phyloP scores from a whole-genome alignment of 202 grass and related monocot genomes.

The Elaeis oleifera region DNA sequence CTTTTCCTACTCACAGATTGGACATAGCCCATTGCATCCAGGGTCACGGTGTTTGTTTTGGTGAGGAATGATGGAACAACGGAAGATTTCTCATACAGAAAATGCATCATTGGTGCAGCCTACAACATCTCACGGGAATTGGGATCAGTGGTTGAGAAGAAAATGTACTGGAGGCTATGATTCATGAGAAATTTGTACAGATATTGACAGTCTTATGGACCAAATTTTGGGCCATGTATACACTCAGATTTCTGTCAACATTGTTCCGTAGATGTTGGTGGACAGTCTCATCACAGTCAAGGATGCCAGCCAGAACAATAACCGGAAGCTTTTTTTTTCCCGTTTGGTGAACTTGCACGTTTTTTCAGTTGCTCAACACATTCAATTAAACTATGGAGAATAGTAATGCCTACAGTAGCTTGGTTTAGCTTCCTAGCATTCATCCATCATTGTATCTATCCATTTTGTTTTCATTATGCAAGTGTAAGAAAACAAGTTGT shows the following conservation, averaged over 20 bases:
- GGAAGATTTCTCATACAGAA: conserved; percentile 78
- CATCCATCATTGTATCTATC: background rate
- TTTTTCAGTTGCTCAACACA: no score
- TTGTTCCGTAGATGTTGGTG: no score
- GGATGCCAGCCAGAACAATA: no score
- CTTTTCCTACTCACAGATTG: conserved; percentile 42
- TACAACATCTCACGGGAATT: conserved; percentile 45
- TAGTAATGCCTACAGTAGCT: no score
- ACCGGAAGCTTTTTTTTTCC: no score
- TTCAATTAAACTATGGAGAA: no score
- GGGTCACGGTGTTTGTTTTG: conserved; percentile 52
- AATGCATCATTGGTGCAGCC: conserved; percentile 69
- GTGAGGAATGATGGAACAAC: conserved; percentile 35
- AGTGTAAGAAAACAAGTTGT: background rate
- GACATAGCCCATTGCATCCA: conserved; percentile 42
- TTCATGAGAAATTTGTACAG: no score
- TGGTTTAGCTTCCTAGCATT: no score
- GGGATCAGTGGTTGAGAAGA: conserved; percentile 40
- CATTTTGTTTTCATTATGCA: background rate
- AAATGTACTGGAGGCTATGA: conserved; percentile 8
- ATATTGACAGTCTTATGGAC: no score
- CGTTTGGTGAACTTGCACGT: no score
- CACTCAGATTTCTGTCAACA: no score
- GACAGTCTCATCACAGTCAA: no score
- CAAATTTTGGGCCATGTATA: background rate